Percentiles rank a stretch among this genome's conserved stretches.
Evolutionary conservation across 495 filamentous ascomycete species (phyloP).

Genomic region (Podospora pseudopauciseta): DNA sequence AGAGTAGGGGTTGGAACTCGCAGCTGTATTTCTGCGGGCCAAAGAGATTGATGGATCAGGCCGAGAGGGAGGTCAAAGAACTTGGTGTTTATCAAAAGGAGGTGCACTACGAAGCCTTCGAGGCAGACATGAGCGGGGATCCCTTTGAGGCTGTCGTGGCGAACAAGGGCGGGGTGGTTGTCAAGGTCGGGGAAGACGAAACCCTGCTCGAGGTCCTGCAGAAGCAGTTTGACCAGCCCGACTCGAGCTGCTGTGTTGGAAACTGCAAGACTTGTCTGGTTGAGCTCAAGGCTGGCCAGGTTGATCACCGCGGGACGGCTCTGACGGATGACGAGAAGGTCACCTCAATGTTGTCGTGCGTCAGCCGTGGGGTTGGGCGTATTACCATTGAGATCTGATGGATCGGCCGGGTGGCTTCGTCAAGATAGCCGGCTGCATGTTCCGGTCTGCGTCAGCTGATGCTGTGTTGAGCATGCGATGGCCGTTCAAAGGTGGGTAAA

Average conservation of each 20-base stretch:
- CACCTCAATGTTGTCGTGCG: slow-evolving; percentile 44
- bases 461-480: not conserved
- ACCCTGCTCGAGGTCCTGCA: slow-evolving; percentile 43
- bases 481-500: not conserved
- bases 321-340: slow-evolving; percentile 44
- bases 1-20: slow-evolving; percentile 41
- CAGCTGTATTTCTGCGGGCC: slow-evolving; percentile 56
- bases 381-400: slow-evolving; percentile 45
- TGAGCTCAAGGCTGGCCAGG: slow-evolving; percentile 42
- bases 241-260: slow-evolving; percentile 53
- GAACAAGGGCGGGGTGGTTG: slow-evolving; percentile 25
- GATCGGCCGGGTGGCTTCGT: not conserved
- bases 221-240: slow-evolving; percentile 40
- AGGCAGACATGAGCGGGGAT: slow-evolving; percentile 48
- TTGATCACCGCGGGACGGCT: slow-evolving; percentile 53
- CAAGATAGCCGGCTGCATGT: not conserved
- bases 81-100: slow-evolving; percentile 41
- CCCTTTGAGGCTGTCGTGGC: slow-evolving; percentile 52
- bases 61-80: slow-evolving; percentile 32
- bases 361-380: slow-evolving; percentile 46
- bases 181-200: slow-evolving; percentile 43
- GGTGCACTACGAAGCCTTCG: slow-evolving; percentile 56
- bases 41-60: slow-evolving; percentile 47
- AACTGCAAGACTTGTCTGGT: slow-evolving; percentile 60
- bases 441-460: not conserved